These are phyloP conservation scores for Avena atlantica DNA, from an alignment of 176 grass and related monocot species.

Conservation along the genomic window DNA sequence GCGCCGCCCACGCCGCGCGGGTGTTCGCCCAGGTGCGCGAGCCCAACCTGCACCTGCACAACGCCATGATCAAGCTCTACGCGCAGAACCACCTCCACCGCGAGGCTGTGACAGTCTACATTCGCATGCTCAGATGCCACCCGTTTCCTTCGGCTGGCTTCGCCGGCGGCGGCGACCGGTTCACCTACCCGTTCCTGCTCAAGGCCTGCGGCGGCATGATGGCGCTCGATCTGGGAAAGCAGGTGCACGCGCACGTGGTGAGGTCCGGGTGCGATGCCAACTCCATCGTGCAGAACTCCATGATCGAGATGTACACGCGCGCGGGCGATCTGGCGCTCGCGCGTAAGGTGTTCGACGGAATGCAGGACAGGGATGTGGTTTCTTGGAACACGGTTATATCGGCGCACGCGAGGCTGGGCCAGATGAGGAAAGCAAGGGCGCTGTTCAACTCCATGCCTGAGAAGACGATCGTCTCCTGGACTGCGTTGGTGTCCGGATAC, in stretches of 20 bases:
- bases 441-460: slow-evolving; percentile 61
- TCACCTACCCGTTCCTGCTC: slow-evolving; percentile 80
- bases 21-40: slow-evolving; percentile 53
- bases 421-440: slow-evolving; percentile 49
- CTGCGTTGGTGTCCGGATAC: slow-evolving; percentile 65
- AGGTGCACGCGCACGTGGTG: slow-evolving; percentile 54
- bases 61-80: slow-evolving; percentile 73
- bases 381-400: slow-evolving; percentile 79
- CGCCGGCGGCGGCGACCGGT: slow-evolving; percentile 55
- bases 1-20: slow-evolving; percentile 52
- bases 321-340: slow-evolving; percentile 41
- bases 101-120: slow-evolving; percentile 54
- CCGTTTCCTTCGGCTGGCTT: neutral
- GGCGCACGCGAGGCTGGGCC: slow-evolving; percentile 55
- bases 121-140: slow-evolving; percentile 52
- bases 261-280: slow-evolving; percentile 54
- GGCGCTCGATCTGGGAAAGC: slow-evolving; percentile 44
- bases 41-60: slow-evolving; percentile 63
- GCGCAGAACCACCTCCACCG: slow-evolving; percentile 51
- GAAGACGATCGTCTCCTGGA: slow-evolving; percentile 70
- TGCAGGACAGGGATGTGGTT: slow-evolving; percentile 50
- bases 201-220: slow-evolving; percentile 53
- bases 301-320: slow-evolving; percentile 67
- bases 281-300: slow-evolving; percentile 59
- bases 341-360: slow-evolving; percentile 62